Evolutionary conservation across 768 basidiomycete species (phyloP).

Genomic region (Cyclocybe aegerita): DNA sequence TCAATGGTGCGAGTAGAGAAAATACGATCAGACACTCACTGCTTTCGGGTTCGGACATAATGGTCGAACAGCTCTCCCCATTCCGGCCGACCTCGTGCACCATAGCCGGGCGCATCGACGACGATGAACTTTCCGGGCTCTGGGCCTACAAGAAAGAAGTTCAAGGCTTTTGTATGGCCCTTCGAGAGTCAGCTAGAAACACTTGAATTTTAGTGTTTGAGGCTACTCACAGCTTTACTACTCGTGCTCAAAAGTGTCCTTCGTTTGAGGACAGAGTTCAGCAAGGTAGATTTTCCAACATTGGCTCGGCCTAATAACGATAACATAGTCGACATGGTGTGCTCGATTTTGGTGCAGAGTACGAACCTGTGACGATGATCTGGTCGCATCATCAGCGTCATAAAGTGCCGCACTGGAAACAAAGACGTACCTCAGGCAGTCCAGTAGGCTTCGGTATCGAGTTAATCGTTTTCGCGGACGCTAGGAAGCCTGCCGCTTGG

Average conservation of each 20-base stretch:
- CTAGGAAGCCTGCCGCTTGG: slow-evolving; percentile 36
- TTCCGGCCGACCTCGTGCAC: slow-evolving; percentile 66
- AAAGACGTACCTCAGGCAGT: slow-evolving; percentile 39
- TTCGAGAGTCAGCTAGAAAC: slow-evolving; percentile 22
- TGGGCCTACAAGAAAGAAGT: slow-evolving; percentile 69
- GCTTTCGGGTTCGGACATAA: slow-evolving; percentile 58
- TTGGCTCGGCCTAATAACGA: slow-evolving; percentile 65
- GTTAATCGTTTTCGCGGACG: slow-evolving; percentile 33
- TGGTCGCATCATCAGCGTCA: slow-evolving; percentile 14
- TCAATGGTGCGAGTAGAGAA: not conserved
- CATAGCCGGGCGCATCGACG: slow-evolving; percentile 84
- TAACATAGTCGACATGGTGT: too few species aligned
- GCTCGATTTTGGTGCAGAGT: not conserved
- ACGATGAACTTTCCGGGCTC: slow-evolving; percentile 60
- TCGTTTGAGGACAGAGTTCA: slow-evolving; percentile 67
- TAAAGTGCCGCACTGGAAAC: not conserved
- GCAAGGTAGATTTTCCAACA: slow-evolving; percentile 71
- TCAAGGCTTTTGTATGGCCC: slow-evolving; percentile 73
- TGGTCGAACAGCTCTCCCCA: slow-evolving; percentile 73
- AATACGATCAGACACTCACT: slow-evolving; percentile 41
- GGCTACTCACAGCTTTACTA: slow-evolving; percentile 61
- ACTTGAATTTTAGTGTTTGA: not conserved
- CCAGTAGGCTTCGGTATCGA: slow-evolving; percentile 40
- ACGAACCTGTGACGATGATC: slow-evolving; percentile 47
- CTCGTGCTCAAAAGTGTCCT: slow-evolving; percentile 59